Evolutionary conservation across 2,329 filamentous ascomycete genomes (phyloP), one percentile per base, ranked within the genome.

Genomic region (Ophiostoma sp.): DNA sequence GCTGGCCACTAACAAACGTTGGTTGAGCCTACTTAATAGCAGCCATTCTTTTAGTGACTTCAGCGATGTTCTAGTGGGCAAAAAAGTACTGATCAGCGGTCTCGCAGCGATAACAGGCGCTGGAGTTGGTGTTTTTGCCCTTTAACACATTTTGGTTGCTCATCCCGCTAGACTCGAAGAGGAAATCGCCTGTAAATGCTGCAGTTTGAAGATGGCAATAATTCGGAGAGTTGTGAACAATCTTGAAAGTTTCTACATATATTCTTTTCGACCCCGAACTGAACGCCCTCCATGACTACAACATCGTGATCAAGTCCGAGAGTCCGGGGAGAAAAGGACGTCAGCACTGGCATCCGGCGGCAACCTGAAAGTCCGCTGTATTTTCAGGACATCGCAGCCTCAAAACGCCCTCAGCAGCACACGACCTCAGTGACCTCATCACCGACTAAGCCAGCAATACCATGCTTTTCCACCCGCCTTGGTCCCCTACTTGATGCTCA

Each of bases 141-240:
- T 59, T 9, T 59, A 19, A 33, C 55, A 28, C n/a, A 45, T 45
- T 33, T 25, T 31, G 25, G 66, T 39, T 55, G 45, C 45, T 36
- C 48, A 36, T 52, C 7, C 2, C 19, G 31, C 66, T 69, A 39
- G 11, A 15, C 66, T 48, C 17, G 55, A 69, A 69, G 48, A 25
- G 31, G 66, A 55, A 55, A 25, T 55, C 48, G 66, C 22, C 42
- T 68, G 64, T 69, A 68, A 61, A 63, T 31, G 55, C 22, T 55
- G 50, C 11, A 31, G 22, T 25, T 28, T 12, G 17, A 52, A n/a
- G 48, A 52, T 3, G 48, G n/a, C 25, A 59, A 59, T 25, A 4
- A 25, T 25, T 55, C 22, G 50, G 50, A 3, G 50, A 12, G n/a
- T 25, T 48, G 42, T 6, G 15, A 48, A 48, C 42, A 19, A 19